Conservation (phyloP, 2,329 filamentous ascomycete species). For the Fusarium proliferatum region DNA sequence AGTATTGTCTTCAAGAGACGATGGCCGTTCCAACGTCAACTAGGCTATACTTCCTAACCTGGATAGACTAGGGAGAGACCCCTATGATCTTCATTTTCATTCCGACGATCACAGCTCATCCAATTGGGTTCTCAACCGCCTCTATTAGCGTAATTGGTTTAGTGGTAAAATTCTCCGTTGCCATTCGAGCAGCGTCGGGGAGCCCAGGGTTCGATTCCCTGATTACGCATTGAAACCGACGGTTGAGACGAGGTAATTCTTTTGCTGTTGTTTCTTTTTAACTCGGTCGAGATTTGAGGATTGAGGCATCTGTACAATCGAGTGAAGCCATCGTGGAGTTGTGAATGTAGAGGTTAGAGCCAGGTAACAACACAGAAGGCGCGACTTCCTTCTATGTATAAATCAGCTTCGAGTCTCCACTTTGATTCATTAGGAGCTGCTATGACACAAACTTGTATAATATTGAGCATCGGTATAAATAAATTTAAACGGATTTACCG, state of each 20-base stretch:
- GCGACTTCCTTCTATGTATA: neutral
- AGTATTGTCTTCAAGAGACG: neutral
- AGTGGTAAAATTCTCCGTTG: constrained; percentile 24
- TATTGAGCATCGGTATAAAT: too few species aligned
- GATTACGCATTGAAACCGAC: neutral
- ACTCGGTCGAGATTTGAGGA: neutral
- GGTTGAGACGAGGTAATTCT: neutral
- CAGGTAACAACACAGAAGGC: accelerated
- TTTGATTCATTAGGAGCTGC: neutral
- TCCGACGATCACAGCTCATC: neutral
- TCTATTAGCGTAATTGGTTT: constrained; percentile 17
- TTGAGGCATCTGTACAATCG: accelerated
- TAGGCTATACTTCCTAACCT: too few species aligned
- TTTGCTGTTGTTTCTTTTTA: neutral
- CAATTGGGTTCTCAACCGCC: neutral
- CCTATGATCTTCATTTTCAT: accelerated
- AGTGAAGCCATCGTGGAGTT: neutral
- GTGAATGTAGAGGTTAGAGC: neutral
- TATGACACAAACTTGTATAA: too few species aligned
- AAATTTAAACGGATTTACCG: neutral
- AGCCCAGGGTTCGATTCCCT: constrained; percentile 9
- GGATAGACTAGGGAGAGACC: accelerated
- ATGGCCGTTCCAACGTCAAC: accelerated
- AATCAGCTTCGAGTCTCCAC: accelerated
- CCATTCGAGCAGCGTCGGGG: constrained; percentile 9